Evolutionary conservation across 257 asterid species (phyloP), one percentile per base, ranked within the genome.

Genomic region (Forsythia viridissima): DNA sequence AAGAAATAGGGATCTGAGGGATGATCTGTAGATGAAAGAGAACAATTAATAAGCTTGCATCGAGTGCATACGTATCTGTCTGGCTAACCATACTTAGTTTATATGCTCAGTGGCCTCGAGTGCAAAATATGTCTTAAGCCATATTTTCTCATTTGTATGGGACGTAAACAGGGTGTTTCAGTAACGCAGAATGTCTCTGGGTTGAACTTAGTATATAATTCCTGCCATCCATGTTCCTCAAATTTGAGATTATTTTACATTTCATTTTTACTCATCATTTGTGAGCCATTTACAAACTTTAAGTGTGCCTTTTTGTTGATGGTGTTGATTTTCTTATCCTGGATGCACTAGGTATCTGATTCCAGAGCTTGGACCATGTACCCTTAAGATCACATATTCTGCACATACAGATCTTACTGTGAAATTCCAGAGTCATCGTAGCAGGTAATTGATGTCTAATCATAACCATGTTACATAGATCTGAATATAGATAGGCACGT

Each of bases 331-430:
- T 74, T 71, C 39, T 73, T 30, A 37, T 76, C 48, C 75, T 77
- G 74, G 82, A 34, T 83, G 24, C 77, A 78, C 72, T 89, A 94
- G 98, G 72, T 94, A 92, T 82, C 86, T 94, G 86, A 94, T 94
- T 82, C 96, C 97, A 4, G 90, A 91, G 76, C 94, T 94, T 30
- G 96, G 97, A 36, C 97, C 96, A 20, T 94, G 98, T 83, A 78
- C 94, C 41, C 93, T 94, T 73, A 87, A 88, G 85, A 94, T 94
- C 78, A 92, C 97, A 21, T 94, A 91, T 83, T 94, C 98, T 57
- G 98, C 98, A 10, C 98, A 94, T 82, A 94, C 98, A 55, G 98
- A 94, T 81, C 88, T 94, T 87, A 94, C 92, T 34, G 98, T 94
- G 68, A 94, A 94, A 84, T 94, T 94, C 83, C 98, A 93, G 90